Evolutionary conservation across 2,329 filamentous ascomycete species (phyloP), one percentile per base, ranked within the genome.

Genomic region (Cordyceps tenuipes): DNA sequence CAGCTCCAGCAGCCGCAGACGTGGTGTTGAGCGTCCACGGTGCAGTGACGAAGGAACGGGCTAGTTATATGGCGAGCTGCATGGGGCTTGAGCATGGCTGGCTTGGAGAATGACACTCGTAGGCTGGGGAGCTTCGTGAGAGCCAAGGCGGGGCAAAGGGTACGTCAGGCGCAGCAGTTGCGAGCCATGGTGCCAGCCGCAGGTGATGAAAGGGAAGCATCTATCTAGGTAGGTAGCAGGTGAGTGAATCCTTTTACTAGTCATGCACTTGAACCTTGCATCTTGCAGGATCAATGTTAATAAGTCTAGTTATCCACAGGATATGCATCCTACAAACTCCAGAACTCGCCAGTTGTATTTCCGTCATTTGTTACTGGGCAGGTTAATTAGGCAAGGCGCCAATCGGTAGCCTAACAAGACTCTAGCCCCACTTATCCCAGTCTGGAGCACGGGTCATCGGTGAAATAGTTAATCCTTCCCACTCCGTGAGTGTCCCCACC

Each of bases 91-190:
- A 53, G 49, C 49, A 59, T 58, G 57, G 52, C n/a, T 59, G 31
- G 49, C 23, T 29, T 41, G 41, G 31, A 39, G n/a, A 39, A n/a
- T 59, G 57, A 43, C 49, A 48, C 49, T n/a, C 49, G 49, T 31
- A 23, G 47, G 47, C 21, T 21, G n/a, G 39, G 51, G 50, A 49
- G 43, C 43, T 54, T 60, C 31, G 34, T 41, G 34, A 43, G 34
- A 43, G 44, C 43, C 48, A 44, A 58, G 60, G 60, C 54, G 60
- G 60, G 60, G 60, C 54, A 58, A 26, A 29, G 43, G 9, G 57
- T 59, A 53, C 55, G 50, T 61, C 55, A 61, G 60, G 48, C 48
- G 48, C 43, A 52, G 60, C 13, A 23, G 15, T 39, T 44, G 41
- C 43, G 10, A 48, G n/a, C 53, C 26, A 46, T 46, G 41, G 26